Evolutionary conservation across 2,329 filamentous ascomycete genomes (phyloP).

Genomic region (Paecilomyces sp.): DNA sequence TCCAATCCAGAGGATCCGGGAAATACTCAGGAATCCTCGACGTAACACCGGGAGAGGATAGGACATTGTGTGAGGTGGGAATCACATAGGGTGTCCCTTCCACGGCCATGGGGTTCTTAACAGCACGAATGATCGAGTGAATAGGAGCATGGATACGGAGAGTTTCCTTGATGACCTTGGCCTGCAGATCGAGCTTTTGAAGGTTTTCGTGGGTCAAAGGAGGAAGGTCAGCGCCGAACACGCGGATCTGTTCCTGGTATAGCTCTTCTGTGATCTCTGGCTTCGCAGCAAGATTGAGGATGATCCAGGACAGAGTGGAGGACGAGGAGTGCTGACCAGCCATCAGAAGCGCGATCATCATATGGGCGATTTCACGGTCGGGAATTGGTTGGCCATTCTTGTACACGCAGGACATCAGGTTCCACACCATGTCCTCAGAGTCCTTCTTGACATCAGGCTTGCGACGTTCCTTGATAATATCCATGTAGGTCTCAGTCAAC

Average conservation of each 20-base stretch:
- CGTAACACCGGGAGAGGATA: conserved; percentile 71
- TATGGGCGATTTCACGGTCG: conserved; percentile 70
- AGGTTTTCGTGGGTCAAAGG: conserved; percentile 55
- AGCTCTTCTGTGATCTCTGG: conserved; percentile 65
- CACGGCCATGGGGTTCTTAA: conserved; percentile 59
- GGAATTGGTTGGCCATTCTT: conserved; percentile 63
- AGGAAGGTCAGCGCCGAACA: conserved; percentile 48
- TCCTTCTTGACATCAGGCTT: conserved; percentile 37
- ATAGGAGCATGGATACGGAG: conserved; percentile 65
- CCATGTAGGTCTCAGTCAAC: conserved; percentile 64
- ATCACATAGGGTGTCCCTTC: conserved; percentile 57
- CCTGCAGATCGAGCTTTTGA: conserved; percentile 53
- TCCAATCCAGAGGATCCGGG: conserved; percentile 51
- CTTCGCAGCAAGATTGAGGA: conserved; percentile 63
- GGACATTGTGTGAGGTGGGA: conserved; percentile 67
- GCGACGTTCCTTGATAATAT: conserved; percentile 61
- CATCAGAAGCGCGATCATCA: conserved; percentile 85
- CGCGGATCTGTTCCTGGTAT: conserved; percentile 56
- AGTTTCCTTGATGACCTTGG: conserved; percentile 64
- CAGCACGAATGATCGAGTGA: conserved; percentile 66
- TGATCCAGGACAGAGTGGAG: conserved; percentile 69
- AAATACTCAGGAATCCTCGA: conserved; percentile 54
- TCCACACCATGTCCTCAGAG: conserved; percentile 65
- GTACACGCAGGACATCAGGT: conserved; percentile 70
- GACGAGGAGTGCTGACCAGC: conserved; percentile 76